Evolutionary conservation across 73 alveolate species (phyloP).

Genomic region (Paramecium tetraurelia): DNA sequence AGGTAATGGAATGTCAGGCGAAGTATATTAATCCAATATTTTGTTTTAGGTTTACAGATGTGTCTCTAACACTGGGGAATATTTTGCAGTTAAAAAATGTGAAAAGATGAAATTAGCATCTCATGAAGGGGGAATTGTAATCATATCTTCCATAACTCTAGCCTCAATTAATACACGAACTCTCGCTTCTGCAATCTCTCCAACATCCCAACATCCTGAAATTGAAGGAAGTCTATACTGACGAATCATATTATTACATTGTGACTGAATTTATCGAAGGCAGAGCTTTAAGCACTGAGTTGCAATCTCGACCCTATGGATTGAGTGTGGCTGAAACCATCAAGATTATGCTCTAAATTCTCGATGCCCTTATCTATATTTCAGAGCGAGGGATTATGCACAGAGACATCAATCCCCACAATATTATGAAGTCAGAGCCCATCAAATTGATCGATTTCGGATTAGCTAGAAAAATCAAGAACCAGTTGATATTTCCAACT

Average conservation of each 20-base stretch:
- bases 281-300: not conserved
- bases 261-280: slow-evolving; percentile 37
- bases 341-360: not conserved
- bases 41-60: not conserved
- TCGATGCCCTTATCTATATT: not conserved
- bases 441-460: slow-evolving; percentile 48
- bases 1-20: slow-evolving; percentile 43
- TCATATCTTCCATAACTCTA: not conserved
- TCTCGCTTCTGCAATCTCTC: not conserved
- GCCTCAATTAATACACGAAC: slow-evolving; percentile 37
- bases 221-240: slow-evolving; percentile 43
- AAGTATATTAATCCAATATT: not conserved
- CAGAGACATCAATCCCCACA: slow-evolving; percentile 50
- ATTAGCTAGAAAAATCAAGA: slow-evolving; percentile 1
- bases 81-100: slow-evolving; percentile 21
- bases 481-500: slow-evolving; percentile 36
- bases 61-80: not conserved
- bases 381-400: slow-evolving; percentile 42
- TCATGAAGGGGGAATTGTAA: slow-evolving; percentile 49
- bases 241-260: not conserved
- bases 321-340: not conserved
- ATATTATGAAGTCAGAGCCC: slow-evolving; percentile 19
- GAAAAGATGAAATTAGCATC: not conserved
- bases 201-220: slow-evolving; percentile 13
- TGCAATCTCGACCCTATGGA: slow-evolving; percentile 22